A percentile compares a stretch with the other conserved stretches of the same genome.
These are phyloP conservation scores for Penicillium bialowiezense DNA, from an alignment of 495 filamentous ascomycete species.

Conservation along the genomic window DNA sequence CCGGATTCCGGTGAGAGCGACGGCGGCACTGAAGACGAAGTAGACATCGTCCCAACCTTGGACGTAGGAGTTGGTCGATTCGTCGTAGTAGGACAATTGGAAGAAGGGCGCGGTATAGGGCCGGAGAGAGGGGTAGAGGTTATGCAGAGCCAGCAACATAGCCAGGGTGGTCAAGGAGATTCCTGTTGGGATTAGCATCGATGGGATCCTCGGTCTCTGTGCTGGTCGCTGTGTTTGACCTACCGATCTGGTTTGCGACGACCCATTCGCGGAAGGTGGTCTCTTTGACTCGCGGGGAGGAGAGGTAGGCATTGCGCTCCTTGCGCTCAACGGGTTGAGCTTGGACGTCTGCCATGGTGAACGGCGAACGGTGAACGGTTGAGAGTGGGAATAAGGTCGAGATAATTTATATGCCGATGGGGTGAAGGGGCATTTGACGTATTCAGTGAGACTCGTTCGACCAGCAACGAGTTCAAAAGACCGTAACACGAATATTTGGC, in stretches of 20 bases:
- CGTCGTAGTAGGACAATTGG: constrained; percentile 77
- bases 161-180: constrained; percentile 75
- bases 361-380: constrained; percentile 6
- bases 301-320: constrained; percentile 46
- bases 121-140: constrained; percentile 73
- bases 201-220: no score
- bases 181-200: constrained; percentile 51
- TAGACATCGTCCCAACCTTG: constrained; percentile 77
- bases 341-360: constrained; percentile 35
- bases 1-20: constrained; percentile 82
- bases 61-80: constrained; percentile 60
- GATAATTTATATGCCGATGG: constrained; percentile 21
- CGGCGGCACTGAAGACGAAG: constrained; percentile 74
- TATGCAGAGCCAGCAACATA: constrained; percentile 72
- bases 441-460: constrained; percentile 3
- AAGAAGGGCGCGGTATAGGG: constrained; percentile 82
- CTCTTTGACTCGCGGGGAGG: constrained; percentile 38
- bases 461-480: constrained; percentile 3
- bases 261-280: constrained; percentile 52
- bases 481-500: no score
- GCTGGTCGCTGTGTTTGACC: no score
- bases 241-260: constrained; percentile 54
- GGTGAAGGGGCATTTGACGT: constrained; percentile 18
- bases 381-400: constrained; percentile 22
- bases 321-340: constrained; percentile 21